Percentiles rank a stretch among this genome's conserved stretches.
These are phyloP conservation scores for Annulohypoxylon maeteangense DNA, from an alignment of 495 filamentous ascomycete genomes.

Conservation along the genomic window DNA sequence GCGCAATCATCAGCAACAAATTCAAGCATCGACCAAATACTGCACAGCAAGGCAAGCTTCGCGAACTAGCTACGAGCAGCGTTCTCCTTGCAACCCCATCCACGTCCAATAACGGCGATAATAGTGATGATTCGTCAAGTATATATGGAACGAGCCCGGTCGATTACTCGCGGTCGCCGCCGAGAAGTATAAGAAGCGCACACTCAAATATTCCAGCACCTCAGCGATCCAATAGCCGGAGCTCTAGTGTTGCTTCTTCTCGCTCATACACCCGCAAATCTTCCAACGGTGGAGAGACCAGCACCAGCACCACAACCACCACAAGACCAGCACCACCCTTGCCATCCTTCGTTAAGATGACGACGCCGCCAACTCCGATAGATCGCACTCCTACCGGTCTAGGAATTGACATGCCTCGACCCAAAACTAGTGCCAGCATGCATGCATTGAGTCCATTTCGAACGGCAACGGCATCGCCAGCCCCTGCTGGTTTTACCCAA, in stretches of 20 bases:
- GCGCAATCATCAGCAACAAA: conserved; percentile 97
- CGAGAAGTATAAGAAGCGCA: conserved; percentile 54
- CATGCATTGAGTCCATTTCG: conserved; percentile 37
- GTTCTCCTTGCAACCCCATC: conserved; percentile 58
- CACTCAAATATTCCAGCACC: conserved; percentile 53
- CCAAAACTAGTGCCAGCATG: conserved; percentile 42
- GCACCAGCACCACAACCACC: conserved; percentile 22
- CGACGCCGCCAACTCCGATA: conserved; percentile 49
- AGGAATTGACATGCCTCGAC: conserved; percentile 42
- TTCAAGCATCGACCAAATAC: conserved; percentile 85
- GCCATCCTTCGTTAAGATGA: conserved; percentile 53
- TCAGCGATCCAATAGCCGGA: conserved; percentile 53
- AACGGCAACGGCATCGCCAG: conserved; percentile 3
- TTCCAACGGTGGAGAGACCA: conserved; percentile 11
- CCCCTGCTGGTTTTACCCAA: conserved; percentile 18
- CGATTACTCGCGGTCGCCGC: conserved; percentile 63
- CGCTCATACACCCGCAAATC: conserved; percentile 49
- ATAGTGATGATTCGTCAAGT: conserved; percentile 62
- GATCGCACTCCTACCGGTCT: conserved; percentile 47
- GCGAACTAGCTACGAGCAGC: conserved; percentile 78
- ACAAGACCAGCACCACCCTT: conserved; percentile 37
- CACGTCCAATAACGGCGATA: conserved; percentile 51
- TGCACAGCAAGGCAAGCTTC: conserved; percentile 78
- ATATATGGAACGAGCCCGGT: conserved; percentile 58
- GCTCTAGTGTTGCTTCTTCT: conserved; percentile 59